Conservation (phyloP, 1,139 yeast species). For the Yamadazyma epiphylla region DNA sequence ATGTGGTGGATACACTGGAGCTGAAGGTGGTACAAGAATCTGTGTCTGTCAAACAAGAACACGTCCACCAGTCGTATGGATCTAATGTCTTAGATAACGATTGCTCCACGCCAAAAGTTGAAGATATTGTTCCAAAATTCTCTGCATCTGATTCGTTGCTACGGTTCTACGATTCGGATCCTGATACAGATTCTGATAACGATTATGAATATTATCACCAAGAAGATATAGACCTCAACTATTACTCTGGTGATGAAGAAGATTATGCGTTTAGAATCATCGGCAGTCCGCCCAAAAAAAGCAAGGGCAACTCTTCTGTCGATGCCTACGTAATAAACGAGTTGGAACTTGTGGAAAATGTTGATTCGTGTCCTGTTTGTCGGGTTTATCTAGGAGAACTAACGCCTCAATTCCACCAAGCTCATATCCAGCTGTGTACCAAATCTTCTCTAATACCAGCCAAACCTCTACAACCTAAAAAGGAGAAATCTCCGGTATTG, state of each 20-base stretch:
- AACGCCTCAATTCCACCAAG: conserved; percentile 4
- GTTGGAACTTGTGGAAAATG: conserved; percentile 7
- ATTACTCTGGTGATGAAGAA: conserved; percentile 10
- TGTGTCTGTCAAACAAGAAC: neutral
- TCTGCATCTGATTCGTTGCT: conserved; percentile 2
- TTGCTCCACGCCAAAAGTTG: no score
- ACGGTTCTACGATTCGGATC: conserved; percentile 12
- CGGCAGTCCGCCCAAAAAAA: conserved; percentile 7
- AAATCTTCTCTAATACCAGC: conserved; percentile 4
- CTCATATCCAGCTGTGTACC: conserved; percentile 10
- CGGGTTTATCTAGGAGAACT: conserved; percentile 9
- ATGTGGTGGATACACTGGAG: neutral
- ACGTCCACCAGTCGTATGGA: neutral
- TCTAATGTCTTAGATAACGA: no score
- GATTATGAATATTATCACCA: conserved; percentile 8
- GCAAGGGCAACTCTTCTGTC: conserved; percentile 4
- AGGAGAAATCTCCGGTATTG: conserved; percentile 6
- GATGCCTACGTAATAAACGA: conserved; percentile 7
- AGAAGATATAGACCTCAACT: conserved; percentile 13
- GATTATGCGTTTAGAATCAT: conserved; percentile 10
- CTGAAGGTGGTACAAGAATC: no score
- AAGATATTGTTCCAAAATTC: no score
- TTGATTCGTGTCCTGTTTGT: conserved; percentile 17
- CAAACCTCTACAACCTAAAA: conserved; percentile 1
- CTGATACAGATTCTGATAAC: conserved; percentile 8